Percentiles rank a stretch among this genome's conserved stretches.
phyloP scores from a whole-genome alignment of 495 filamentous ascomycete genomes.

The Tuber borchii region DNA sequence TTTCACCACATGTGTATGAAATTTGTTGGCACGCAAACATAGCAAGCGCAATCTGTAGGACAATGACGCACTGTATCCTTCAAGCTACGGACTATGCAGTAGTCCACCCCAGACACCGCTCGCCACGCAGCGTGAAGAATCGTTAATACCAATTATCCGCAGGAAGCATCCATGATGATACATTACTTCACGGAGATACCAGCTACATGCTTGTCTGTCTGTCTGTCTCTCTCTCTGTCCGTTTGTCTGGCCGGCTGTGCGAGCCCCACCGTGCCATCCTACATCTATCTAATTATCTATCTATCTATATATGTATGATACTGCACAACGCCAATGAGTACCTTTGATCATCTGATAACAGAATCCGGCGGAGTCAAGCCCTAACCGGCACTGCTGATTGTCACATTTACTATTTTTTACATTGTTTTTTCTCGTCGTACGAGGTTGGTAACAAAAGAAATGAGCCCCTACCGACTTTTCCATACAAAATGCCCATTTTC shows the following conservation, averaged over 20 bases:
- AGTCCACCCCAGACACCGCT: not conserved
- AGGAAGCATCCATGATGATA: not conserved
- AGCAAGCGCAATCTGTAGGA: not conserved
- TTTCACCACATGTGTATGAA: not conserved
- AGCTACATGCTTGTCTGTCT: not conserved
- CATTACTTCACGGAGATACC: not conserved
- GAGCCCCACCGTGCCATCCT: not conserved
- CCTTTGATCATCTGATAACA: no score
- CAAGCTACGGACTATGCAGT: no score
- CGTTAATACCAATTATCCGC: not conserved
- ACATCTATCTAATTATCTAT: no score
- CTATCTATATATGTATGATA: no score
- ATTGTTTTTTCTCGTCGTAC: no score
- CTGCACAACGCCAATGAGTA: no score
- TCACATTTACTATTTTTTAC: no score
- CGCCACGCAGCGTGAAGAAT: not conserved
- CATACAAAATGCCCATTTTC: no score
- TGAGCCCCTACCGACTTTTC: no score
- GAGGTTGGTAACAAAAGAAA: no score
- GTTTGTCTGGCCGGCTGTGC: not conserved
- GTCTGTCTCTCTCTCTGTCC: not conserved
- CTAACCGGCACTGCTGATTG: no score
- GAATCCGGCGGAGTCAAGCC: no score
- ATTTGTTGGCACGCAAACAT: not conserved
- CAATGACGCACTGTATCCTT: not conserved